Base-by-base conservation (phyloP, 805 yeast genomes). In the Sungouiozyma intestinalis region DNA sequence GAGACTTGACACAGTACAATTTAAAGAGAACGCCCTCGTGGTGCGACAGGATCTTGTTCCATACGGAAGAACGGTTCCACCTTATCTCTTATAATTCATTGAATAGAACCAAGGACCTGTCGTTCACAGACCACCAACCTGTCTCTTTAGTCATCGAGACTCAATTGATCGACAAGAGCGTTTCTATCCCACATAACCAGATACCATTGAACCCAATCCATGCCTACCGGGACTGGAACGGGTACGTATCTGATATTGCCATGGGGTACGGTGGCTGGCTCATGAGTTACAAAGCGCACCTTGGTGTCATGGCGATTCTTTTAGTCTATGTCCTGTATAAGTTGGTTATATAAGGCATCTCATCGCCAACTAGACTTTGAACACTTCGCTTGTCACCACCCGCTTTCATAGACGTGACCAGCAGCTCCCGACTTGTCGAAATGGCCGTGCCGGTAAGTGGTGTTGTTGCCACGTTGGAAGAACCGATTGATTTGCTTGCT, bases 11-110 rank as follows among this genome's bases (percentile, higher is more conserved):
- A 3, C 68, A 71, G 8, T 83, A 75, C 57, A 73, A 75, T 45
- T 35, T 57, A 2, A 79, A 77, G 49, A 67, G 96, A 42, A 64
- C 66, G 1, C 94, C 96, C 0, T 80, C 94, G 5, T 88, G 95
- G 94, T 87, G 96, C 61, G 97, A 88, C 57, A 64, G 97, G 41
- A 74, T 88, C 4, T 57, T 88, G 37, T 85, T 66, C 52, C 72
- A 73, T 42, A 55, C 67, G 1, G 74, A 79, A 45, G 47, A 11
- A 31, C 45, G 40, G 2, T 41, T 67, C 60, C 31, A 44, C 3
- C 45, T 76, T 1, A 48, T 60, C 13, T 54, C 57, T 3, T 86
- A 86, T 59, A 52, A 62, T 21, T 68, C 83, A 5, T 49, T 83
- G 6, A 31, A 35, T 13, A 49, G 65, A 37, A 33, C 43, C 1